Conservation (phyloP, 116 monocot species). For the Zostera marina region DNA sequence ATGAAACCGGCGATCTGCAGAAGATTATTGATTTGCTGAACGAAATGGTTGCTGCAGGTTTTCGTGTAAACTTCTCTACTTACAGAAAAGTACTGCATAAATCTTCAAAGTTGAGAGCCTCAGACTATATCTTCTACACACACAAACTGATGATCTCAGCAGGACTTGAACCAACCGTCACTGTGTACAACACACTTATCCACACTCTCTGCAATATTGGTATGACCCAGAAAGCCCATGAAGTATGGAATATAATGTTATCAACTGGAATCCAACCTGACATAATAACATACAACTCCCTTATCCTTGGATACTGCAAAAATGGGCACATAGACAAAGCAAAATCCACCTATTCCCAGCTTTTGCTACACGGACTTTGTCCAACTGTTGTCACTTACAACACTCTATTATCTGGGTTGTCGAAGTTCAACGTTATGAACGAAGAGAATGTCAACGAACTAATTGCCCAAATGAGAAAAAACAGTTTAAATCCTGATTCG, state of each 20-base stretch:
- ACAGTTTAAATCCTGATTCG: constrained; percentile 26
- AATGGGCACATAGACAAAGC: constrained; percentile 68
- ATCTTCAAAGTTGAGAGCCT: constrained; percentile 27
- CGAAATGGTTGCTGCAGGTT: constrained; percentile 46
- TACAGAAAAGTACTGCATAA: constrained; percentile 40
- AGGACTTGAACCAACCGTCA: constrained; percentile 40
- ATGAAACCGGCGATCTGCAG: constrained; percentile 20
- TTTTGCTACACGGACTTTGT: constrained; percentile 29
- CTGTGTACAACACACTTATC: constrained; percentile 50
- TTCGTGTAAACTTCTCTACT: constrained; percentile 26
- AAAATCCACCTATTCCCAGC: constrained; percentile 30
- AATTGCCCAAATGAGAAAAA: constrained; percentile 50
- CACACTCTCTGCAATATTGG: constrained; percentile 55
- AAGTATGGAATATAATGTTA: constrained; percentile 42
- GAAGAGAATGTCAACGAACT: constrained; percentile 29
- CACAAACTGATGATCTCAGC: constrained; percentile 32
- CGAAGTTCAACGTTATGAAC: constrained; percentile 32
- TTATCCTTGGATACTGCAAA: constrained; percentile 71
- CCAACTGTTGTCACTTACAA: constrained; percentile 72
- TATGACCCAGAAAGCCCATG: constrained; percentile 43
- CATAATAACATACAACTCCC: constrained; percentile 43
- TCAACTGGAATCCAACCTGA: constrained; percentile 38
- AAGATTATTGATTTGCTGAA: constrained; percentile 33
- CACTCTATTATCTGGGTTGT: constrained; percentile 46
- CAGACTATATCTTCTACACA: constrained; percentile 37